These are phyloP conservation scores for Halenospora varia DNA, from an alignment of 495 filamentous ascomycete species.

Conservation along the genomic window DNA sequence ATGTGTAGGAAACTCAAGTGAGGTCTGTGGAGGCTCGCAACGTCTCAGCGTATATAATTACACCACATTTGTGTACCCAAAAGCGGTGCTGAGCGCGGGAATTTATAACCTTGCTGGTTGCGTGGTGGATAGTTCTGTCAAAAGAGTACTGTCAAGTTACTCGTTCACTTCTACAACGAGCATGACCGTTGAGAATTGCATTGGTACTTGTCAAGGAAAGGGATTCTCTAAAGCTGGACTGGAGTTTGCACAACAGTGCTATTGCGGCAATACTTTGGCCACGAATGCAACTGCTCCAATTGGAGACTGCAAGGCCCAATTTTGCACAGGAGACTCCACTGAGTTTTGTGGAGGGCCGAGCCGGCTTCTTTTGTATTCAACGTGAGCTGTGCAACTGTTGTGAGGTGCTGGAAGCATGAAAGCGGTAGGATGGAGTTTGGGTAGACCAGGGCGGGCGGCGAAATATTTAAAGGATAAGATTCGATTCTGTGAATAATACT, in stretches of 20 bases:
- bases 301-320: neutral
- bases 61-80: neutral
- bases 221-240: neutral
- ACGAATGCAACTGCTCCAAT: neutral
- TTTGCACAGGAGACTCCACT: neutral
- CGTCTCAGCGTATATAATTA: neutral
- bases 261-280: neutral
- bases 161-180: too few species aligned
- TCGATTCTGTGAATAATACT: too few species aligned
- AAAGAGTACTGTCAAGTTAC: too few species aligned
- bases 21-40: neutral
- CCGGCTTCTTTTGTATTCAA: too few species aligned
- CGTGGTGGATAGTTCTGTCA: neutral
- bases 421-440: too few species aligned
- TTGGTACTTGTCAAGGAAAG: neutral
- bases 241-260: neutral
- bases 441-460: too few species aligned
- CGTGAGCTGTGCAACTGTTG: too few species aligned
- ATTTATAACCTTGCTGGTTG: neutral
- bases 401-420: too few species aligned
- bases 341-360: neutral
- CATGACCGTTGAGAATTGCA: neutral
- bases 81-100: neutral
- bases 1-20: neutral
- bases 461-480: too few species aligned